phyloP scores from a whole-genome alignment of 352 stramenopile genomes.

The Phytophthora kernoviae region DNA sequence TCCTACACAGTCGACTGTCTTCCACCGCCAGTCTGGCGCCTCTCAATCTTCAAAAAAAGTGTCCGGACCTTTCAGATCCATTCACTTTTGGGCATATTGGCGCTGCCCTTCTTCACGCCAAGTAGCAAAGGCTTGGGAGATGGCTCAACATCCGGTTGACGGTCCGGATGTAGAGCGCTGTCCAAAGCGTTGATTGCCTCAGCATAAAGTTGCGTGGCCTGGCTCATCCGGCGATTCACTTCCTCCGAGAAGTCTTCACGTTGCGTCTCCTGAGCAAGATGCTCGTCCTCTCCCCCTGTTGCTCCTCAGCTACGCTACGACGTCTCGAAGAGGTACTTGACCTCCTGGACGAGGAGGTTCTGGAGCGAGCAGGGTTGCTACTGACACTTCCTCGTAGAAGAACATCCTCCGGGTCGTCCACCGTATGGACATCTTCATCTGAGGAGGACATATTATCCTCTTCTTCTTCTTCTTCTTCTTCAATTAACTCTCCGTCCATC shows the following conservation, averaged over 20 bases:
- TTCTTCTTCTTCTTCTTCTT: too few species aligned
- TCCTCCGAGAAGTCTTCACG: conserved; percentile 43
- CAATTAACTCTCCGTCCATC: conserved; percentile 49
- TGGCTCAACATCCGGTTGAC: conserved; percentile 29
- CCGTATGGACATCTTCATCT: conserved; percentile 36
- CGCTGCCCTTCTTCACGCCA: conserved; percentile 47
- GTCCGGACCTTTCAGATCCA: conserved; percentile 42
- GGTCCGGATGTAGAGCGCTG: conserved; percentile 49
- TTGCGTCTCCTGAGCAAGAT: conserved; percentile 36
- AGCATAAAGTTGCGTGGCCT: conserved; percentile 59
- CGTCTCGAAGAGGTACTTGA: conserved; percentile 36
- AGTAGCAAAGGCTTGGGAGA: conserved; percentile 60
- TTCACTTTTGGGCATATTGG: conserved; percentile 50
- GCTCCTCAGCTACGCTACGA: conserved; percentile 30
- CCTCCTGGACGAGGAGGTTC: conserved; percentile 35
- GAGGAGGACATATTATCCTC: conserved; percentile 23
- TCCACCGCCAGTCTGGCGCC: conserved; percentile 28
- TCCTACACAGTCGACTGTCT: conserved; percentile 23
- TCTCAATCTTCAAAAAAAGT: conserved; percentile 16
- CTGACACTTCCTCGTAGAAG: conserved; percentile 31
- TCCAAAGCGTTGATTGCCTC: conserved; percentile 59
- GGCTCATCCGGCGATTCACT: conserved; percentile 50
- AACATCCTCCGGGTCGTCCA: conserved; percentile 47
- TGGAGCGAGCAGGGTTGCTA: conserved; percentile 40
- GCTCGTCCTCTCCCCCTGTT: conserved; percentile 37